Evolutionary conservation across 805 yeast species (phyloP).

Genomic region (Lachancea sp.): DNA sequence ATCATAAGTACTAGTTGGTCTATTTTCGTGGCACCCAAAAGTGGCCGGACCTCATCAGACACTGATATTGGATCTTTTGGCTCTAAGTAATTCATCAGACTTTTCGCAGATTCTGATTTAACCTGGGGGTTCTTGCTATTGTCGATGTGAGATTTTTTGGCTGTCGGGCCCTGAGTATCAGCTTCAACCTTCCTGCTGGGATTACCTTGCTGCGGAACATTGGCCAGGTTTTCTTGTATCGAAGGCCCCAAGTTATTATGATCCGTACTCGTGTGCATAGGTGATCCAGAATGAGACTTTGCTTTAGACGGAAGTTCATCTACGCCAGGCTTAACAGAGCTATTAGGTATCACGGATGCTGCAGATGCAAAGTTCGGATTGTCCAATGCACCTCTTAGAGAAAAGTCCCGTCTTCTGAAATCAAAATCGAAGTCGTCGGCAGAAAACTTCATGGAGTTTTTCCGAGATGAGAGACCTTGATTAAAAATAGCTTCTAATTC

Average conservation of each 20-base stretch:
- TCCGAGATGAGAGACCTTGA: constrained; percentile 19
- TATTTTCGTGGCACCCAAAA: constrained; percentile 80
- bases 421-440: constrained; percentile 31
- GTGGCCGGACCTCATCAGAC: constrained; percentile 56
- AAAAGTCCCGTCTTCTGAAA: constrained; percentile 30
- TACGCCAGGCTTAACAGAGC: constrained; percentile 2
- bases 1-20: constrained; percentile 88
- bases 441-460: constrained; percentile 28
- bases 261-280: constrained; percentile 1
- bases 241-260: constrained; percentile 11
- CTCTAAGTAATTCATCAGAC: constrained; percentile 4
- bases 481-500: constrained; percentile 12
- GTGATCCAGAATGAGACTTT: constrained; percentile 2
- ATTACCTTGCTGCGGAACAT: constrained; percentile 4
- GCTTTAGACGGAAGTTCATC: constrained; percentile 5
- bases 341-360: constrained; percentile 15
- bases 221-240: constrained; percentile 7
- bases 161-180: not conserved
- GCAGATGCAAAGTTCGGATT: constrained; percentile 15
- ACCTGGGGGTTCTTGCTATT: not conserved
- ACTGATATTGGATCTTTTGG: constrained; percentile 9
- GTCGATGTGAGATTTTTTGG: constrained; percentile 3
- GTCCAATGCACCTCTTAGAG: constrained; percentile 23
- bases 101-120: constrained; percentile 6
- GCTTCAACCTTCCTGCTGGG: constrained; percentile 1